phyloP scores from a whole-genome alignment of 495 filamentous ascomycete species.

The Aspergillus asperescens region DNA sequence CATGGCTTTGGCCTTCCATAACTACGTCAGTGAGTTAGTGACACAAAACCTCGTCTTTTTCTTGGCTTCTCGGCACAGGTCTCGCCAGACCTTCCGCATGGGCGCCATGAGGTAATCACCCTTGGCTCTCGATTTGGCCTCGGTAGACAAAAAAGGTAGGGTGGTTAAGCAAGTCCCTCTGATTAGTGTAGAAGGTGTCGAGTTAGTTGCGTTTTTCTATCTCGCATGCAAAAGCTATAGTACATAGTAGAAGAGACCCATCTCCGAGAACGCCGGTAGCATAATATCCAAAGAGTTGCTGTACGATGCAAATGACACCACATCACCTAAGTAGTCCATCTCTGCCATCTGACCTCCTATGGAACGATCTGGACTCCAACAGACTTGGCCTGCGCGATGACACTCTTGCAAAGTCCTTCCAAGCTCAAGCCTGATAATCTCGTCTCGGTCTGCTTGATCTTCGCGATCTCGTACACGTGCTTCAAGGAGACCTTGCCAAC shows the following conservation, averaged over 20 bases:
- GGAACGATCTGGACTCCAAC: constrained; percentile 78
- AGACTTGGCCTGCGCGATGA: constrained; percentile 84
- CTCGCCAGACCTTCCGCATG: background rate
- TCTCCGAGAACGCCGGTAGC: constrained; percentile 21
- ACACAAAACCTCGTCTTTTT: background rate
- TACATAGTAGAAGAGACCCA: constrained; percentile 22
- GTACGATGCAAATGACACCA: constrained; percentile 11
- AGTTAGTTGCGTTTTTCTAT: constrained; percentile 20
- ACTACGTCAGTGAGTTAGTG: background rate
- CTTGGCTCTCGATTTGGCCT: background rate
- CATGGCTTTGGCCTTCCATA: background rate
- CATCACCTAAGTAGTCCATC: background rate
- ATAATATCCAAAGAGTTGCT: constrained; percentile 15
- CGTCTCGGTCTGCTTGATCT: constrained; percentile 85
- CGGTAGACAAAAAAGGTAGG: too few relatives aligned
- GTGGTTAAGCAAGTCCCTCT: background rate
- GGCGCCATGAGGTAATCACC: background rate
- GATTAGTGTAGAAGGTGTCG: constrained; percentile 11
- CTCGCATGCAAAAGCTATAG: constrained; percentile 24
- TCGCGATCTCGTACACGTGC: constrained; percentile 96
- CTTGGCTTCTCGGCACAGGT: background rate
- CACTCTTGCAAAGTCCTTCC: constrained; percentile 74
- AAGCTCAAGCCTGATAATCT: constrained; percentile 74
- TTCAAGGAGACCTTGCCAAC: constrained; percentile 85
- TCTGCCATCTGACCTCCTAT: constrained; percentile 31